Conservation (phyloP, 495 filamentous ascomycete genomes). For the Penicillium angulare region DNA sequence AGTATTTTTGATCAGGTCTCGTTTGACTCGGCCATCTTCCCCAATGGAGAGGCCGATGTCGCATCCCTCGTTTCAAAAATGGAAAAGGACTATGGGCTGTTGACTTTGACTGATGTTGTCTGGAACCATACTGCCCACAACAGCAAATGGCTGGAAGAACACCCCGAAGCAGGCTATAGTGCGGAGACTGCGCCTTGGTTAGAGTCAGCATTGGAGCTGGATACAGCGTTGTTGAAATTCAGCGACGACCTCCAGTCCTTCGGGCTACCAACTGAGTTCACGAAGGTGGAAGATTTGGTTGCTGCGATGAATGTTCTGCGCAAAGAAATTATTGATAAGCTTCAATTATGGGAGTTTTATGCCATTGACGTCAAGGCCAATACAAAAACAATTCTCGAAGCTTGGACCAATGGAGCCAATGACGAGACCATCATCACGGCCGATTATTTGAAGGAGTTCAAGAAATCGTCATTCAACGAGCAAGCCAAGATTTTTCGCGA, state of each 20-base stretch:
- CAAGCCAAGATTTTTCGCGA: constrained; percentile 61
- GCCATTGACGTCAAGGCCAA: constrained; percentile 76
- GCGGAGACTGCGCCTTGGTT: constrained; percentile 91
- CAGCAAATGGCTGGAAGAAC: constrained; percentile 88
- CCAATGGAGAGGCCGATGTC: constrained; percentile 83
- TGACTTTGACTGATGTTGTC: constrained; percentile 94
- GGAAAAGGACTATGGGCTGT: constrained; percentile 78
- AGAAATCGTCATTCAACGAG: constrained; percentile 53
- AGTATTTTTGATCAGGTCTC: constrained; percentile 88
- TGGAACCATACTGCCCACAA: constrained; percentile 98
- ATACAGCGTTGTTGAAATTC: constrained; percentile 78
- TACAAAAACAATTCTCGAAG: constrained; percentile 61
- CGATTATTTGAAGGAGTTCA: constrained; percentile 42
- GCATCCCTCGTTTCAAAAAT: constrained; percentile 72
- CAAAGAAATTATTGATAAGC: constrained; percentile 67
- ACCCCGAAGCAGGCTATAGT: constrained; percentile 96
- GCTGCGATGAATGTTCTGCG: constrained; percentile 83
- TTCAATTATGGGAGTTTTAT: constrained; percentile 93
- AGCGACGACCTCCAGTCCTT: constrained; percentile 63
- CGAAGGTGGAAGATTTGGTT: constrained; percentile 69
- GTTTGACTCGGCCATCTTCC: constrained; percentile 82
- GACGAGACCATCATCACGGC: constrained; percentile 36
- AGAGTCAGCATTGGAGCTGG: constrained; percentile 81
- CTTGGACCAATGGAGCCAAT: constrained; percentile 63
- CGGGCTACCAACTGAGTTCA: constrained; percentile 71